These are phyloP conservation scores for Geotrichum carabidarum DNA, from an alignment of 1,139 yeast genomes.

Conservation along the genomic window DNA sequence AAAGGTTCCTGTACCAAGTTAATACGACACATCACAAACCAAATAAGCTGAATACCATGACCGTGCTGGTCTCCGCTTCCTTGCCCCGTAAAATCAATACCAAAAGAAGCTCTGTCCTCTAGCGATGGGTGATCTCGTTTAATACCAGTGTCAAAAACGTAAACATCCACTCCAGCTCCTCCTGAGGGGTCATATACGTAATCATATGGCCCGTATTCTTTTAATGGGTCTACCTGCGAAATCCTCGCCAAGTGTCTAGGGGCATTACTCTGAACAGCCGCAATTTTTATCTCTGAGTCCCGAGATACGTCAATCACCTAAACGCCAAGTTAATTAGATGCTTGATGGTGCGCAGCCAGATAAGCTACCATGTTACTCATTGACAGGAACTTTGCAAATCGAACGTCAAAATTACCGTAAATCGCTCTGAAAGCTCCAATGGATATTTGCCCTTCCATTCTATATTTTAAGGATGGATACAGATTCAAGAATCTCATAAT, in stretches of 20 bases:
- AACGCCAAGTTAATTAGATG: not conserved
- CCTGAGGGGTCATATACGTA: constrained; percentile 44
- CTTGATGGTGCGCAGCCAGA: not conserved
- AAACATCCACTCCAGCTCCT: constrained; percentile 59
- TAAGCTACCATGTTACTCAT: constrained; percentile 26
- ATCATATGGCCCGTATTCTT: constrained; percentile 30
- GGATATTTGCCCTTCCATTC: constrained; percentile 26
- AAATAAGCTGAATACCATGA: constrained; percentile 41
- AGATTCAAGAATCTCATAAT: constrained; percentile 26
- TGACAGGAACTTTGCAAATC: constrained; percentile 25
- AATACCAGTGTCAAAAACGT: constrained; percentile 74
- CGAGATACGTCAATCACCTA: constrained; percentile 32
- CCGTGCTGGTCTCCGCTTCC: constrained; percentile 63
- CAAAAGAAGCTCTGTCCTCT: constrained; percentile 54
- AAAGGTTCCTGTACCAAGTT: constrained; percentile 51
- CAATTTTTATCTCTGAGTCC: constrained; percentile 30
- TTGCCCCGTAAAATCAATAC: constrained; percentile 58
- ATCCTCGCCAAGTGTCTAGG: constrained; percentile 67
- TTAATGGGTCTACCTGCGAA: constrained; percentile 47
- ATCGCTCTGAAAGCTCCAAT: constrained; percentile 32
- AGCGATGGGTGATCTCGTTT: constrained; percentile 54
- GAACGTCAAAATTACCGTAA: constrained; percentile 29
- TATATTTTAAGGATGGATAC: constrained; percentile 28
- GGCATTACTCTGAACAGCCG: constrained; percentile 46
- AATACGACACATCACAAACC: not conserved